phyloP scores from a whole-genome alignment of 2,329 filamentous ascomycete genomes.

The Colletotrichum sp. region DNA sequence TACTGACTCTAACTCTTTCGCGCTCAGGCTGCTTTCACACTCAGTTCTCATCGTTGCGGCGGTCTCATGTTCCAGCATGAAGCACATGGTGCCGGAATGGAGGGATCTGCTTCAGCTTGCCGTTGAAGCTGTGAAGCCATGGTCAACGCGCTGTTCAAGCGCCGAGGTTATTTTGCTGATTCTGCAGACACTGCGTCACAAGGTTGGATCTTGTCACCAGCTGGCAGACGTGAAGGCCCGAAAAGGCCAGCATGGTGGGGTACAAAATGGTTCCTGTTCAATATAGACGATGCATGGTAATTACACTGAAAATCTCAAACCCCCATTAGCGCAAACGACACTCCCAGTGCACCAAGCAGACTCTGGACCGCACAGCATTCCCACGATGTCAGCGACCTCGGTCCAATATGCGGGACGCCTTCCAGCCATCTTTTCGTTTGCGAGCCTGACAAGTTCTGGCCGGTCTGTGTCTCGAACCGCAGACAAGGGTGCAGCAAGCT shows the following conservation, averaged over 20 bases:
- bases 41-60: neutral
- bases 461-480: slow-evolving; percentile 10
- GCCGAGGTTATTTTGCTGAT: neutral
- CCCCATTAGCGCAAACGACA: neutral
- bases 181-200: neutral
- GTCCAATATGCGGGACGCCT: slow-evolving; percentile 24
- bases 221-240: too few species aligned
- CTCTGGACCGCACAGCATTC: neutral
- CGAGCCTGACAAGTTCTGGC: slow-evolving; percentile 6
- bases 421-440: slow-evolving; percentile 38
- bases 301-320: neutral
- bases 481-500: neutral
- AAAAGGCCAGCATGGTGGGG: too few species aligned
- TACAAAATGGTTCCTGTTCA: too few species aligned
- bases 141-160: neutral
- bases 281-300: neutral
- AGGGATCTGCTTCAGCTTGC: neutral
- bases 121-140: neutral
- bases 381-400: neutral
- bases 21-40: neutral
- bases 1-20: too few species aligned
- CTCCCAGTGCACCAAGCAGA: neutral
- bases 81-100: too few species aligned
- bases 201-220: neutral
- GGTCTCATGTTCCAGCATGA: too few species aligned